phyloP scores from a whole-genome alignment of 495 filamentous ascomycete species.

The Oidiodendron maius region DNA sequence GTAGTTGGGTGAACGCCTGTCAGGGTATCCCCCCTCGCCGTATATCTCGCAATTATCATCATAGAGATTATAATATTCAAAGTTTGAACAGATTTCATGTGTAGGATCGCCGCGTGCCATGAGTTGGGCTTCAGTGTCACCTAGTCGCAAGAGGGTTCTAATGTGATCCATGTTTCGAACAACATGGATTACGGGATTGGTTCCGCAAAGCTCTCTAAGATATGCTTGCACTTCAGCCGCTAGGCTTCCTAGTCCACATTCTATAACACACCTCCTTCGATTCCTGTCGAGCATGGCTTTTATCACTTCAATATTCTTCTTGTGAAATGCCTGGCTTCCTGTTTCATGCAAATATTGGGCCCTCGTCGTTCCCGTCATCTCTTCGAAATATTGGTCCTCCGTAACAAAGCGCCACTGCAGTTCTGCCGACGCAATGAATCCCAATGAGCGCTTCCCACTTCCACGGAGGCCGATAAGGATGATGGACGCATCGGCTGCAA shows the following conservation, averaged over 20 bases:
- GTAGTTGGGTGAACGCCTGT: conserved; percentile 33
- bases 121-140: conserved; percentile 46
- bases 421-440: conserved; percentile 66
- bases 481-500: conserved; percentile 59
- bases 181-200: conserved; percentile 70
- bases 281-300: conserved; percentile 61
- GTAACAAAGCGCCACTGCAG: conserved; percentile 66
- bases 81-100: conserved; percentile 65
- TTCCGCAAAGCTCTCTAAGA: conserved; percentile 51
- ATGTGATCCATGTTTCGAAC: conserved; percentile 64
- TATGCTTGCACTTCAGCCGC: conserved; percentile 50
- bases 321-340: conserved; percentile 53
- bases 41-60: conserved; percentile 36
- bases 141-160: conserved; percentile 51
- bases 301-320: conserved; percentile 56
- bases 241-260: conserved; percentile 58
- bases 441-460: conserved; percentile 72
- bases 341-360: conserved; percentile 54
- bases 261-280: conserved; percentile 61
- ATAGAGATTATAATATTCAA: conserved; percentile 73
- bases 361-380: conserved; percentile 56
- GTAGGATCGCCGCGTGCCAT: conserved; percentile 46
- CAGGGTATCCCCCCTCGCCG: conserved; percentile 24
- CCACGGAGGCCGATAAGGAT: conserved; percentile 73
- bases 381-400: conserved; percentile 64